Conservation (phyloP, 2,329 filamentous ascomycete species). For the Thelonectria blattea region DNA sequence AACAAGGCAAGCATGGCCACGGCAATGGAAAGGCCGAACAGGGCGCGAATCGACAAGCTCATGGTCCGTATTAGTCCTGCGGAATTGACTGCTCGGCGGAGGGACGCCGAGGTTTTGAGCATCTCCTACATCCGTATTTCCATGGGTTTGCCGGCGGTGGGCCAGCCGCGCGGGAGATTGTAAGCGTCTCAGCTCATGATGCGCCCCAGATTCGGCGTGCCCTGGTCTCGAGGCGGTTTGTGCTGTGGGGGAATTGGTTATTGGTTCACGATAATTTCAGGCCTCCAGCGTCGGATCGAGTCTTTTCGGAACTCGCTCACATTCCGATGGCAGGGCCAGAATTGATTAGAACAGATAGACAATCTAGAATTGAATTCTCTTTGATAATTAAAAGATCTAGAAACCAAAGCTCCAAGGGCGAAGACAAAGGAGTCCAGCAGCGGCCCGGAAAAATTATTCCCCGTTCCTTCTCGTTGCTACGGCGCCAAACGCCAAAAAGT, state of each 20-base stretch:
- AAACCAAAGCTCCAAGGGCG: too few relatives aligned
- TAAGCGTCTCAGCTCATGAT: slow-evolving; percentile 11
- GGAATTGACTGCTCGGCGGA: slow-evolving; percentile 2
- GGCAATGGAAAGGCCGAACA: slow-evolving; percentile 32
- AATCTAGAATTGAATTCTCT: too few relatives aligned
- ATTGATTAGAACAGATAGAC: too few relatives aligned
- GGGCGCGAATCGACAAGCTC: slow-evolving; percentile 28
- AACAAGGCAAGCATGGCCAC: slow-evolving; percentile 35
- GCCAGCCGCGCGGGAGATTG: slow-evolving; percentile 18
- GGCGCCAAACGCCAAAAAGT: slow-evolving; percentile 15
- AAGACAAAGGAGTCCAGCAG: too few relatives aligned
- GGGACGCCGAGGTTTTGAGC: slow-evolving; percentile 12
- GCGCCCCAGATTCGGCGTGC: not conserved
- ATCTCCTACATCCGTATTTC: slow-evolving; percentile 25
- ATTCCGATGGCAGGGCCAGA: too few relatives aligned
- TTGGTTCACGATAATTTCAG: too few relatives aligned
- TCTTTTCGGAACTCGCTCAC: too few relatives aligned
- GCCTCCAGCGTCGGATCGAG: too few relatives aligned
- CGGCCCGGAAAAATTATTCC: slow-evolving; percentile 9
- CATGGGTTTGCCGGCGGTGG: not conserved
- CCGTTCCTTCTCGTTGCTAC: slow-evolving; percentile 18
- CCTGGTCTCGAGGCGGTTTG: slow-evolving; percentile 3
- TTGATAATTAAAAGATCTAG: too few relatives aligned
- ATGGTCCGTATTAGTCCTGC: slow-evolving; percentile 22
- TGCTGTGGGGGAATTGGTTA: too few relatives aligned